Evolutionary conservation across 2,329 filamentous ascomycete genomes (phyloP).

Genomic region (Chaetomium sp.): DNA sequence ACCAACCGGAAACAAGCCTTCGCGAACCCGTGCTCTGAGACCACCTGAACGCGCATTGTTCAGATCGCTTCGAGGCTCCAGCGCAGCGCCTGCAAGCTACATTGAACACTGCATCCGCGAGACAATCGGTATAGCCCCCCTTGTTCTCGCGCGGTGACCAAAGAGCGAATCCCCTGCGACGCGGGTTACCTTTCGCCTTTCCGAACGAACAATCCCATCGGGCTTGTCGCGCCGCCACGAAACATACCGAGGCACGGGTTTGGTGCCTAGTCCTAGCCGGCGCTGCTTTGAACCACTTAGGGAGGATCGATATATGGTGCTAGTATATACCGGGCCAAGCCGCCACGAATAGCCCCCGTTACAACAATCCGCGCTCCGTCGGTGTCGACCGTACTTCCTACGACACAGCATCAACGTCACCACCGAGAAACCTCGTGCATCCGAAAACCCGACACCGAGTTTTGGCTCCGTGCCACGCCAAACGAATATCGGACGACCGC

Average conservation of each 20-base stretch:
- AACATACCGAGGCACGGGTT: not conserved
- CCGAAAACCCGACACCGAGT: not conserved
- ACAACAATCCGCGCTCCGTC: not conserved
- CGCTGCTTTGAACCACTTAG: not conserved
- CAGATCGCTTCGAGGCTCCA: conserved; percentile 24
- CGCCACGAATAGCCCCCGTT: not conserved
- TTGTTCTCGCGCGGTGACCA: conserved; percentile 1
- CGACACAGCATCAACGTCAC: not conserved
- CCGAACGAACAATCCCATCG: not conserved
- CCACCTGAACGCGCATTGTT: conserved; percentile 22
- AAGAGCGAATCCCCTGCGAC: conserved; percentile 19
- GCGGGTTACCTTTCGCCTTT: conserved; percentile 13
- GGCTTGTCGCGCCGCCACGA: not conserved
- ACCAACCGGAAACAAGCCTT: conserved; percentile 22
- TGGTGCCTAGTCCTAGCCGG: not conserved
- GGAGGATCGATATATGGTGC: conserved; percentile 13
- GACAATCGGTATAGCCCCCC: conserved; percentile 21
- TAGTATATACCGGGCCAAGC: not conserved
- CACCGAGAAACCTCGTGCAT: not conserved
- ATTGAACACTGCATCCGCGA: conserved; percentile 29
- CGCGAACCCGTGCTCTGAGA: conserved; percentile 23
- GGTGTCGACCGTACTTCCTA: not conserved
- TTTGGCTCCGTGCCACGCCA: not conserved
- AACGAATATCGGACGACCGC: not conserved
- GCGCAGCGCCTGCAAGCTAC: conserved; percentile 17